Evolutionary conservation across 108 stramenopile species (phyloP), one percentile per base, ranked within the genome.

Genomic region (Nannochloropsis salina): DNA sequence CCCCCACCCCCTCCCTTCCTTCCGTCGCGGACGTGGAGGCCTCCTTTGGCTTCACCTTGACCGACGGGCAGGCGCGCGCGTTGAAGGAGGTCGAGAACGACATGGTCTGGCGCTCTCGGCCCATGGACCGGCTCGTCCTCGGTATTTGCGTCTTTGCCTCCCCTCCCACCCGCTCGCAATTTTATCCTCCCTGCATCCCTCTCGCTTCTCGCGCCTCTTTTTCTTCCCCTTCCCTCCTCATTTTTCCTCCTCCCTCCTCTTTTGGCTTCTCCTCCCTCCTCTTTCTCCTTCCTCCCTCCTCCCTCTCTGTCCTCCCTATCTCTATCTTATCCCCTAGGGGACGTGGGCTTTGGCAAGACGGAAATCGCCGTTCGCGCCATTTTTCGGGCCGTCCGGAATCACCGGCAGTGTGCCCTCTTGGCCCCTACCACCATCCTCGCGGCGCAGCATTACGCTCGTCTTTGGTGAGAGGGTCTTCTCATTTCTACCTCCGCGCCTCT

Each of bases 341-440:
- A 98, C 92, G 98, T 98, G 10, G 97, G 98, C n/a, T 98, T 96
- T 85, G 98, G 95, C 42, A 96, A 96, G 89, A 96, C 97, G n/a
- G 96, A 97, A 86, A 95, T 98, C 2, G 98, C 98, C 12, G 84
- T 97, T 61, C 92, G 96, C 47, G 96, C 98, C 42, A 81, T 97
- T 41, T 94, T 90, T 84, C 94, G 96, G 22, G 87, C 92, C 41
- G 94, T 96, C 10, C 91, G 85, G 22, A 94, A 95, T 89, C 94
- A 94, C 5, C 88, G 93, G 45, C 98, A 98, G 88, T 94, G 94
- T n/a, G 96, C 95, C 5, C 89, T 98, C 80, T 86, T 98, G 43
- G 95, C 96, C 2, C 98, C 98, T 3, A 97, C 98, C 15, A 95
- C 94, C 42, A 94, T 97, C 5, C 88, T 98, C 41, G 98, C 98